These are phyloP conservation scores for Fusarium pilosicola DNA, from an alignment of 2,329 filamentous ascomycete species.

Conservation along the genomic window DNA sequence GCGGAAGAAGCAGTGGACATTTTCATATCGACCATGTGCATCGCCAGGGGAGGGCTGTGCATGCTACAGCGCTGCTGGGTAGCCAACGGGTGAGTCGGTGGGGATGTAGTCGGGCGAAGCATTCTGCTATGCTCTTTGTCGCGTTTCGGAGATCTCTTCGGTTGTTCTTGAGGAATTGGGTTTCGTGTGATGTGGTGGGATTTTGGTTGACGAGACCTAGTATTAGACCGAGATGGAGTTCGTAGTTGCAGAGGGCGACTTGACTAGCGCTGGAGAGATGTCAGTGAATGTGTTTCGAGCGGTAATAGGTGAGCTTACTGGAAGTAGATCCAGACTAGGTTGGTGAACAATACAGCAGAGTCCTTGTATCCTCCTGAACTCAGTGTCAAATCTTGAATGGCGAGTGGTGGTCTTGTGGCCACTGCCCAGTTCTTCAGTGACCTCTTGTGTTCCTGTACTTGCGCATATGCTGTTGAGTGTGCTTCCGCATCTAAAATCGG, in stretches of 20 bases:
- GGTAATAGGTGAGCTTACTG: neutral
- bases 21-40: slow-evolving; percentile 35
- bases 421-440: slow-evolving; percentile 16
- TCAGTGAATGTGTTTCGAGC: fast-evolving
- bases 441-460: slow-evolving; percentile 24
- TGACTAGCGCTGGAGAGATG: slow-evolving; percentile 7
- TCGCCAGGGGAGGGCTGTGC: slow-evolving; percentile 29
- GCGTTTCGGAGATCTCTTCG: slow-evolving; percentile 24
- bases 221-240: slow-evolving; percentile 29
- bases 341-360: slow-evolving; percentile 30
- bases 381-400: slow-evolving; percentile 2
- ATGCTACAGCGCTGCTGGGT: slow-evolving; percentile 36
- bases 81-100: slow-evolving; percentile 23
- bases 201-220: slow-evolving; percentile 11
- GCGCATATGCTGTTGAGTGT: slow-evolving; percentile 17
- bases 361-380: slow-evolving; percentile 15
- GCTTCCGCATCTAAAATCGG: slow-evolving; percentile 11
- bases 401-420: slow-evolving; percentile 18
- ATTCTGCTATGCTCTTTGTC: slow-evolving; percentile 30
- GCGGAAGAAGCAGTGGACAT: slow-evolving; percentile 25
- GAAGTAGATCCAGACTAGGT: slow-evolving; percentile 38
- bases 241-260: slow-evolving; percentile 31
- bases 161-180: slow-evolving; percentile 28
- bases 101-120: slow-evolving; percentile 17
- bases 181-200: neutral